These are phyloP conservation scores for Taxawa tesnikishii DNA, from an alignment of 2,329 filamentous ascomycete species.

Conservation along the genomic window DNA sequence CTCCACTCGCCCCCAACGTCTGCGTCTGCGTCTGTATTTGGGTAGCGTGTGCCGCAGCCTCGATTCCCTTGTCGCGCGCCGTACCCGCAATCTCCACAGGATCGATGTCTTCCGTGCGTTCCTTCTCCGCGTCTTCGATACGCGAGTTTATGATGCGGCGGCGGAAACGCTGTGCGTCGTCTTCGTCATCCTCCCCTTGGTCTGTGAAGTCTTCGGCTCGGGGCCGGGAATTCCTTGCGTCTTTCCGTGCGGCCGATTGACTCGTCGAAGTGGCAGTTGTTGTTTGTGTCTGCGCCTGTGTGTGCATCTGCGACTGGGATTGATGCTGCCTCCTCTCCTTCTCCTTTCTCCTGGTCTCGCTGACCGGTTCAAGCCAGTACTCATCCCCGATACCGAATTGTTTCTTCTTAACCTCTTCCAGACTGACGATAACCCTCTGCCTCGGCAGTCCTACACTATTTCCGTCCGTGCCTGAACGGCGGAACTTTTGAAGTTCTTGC, in stretches of 20 bases:
- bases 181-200: constrained; percentile 9
- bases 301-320: constrained; percentile 11
- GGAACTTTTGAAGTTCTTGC: constrained; percentile 95
- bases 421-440: constrained; percentile 51
- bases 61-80: constrained; percentile 4
- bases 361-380: constrained; percentile 52
- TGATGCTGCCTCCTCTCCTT: constrained; percentile 7
- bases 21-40: constrained; percentile 11
- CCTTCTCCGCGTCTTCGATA: constrained; percentile 14
- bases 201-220: background rate
- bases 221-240: background rate
- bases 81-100: constrained; percentile 9
- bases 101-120: constrained; percentile 5
- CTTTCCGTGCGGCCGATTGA: constrained; percentile 3
- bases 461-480: constrained; percentile 26
- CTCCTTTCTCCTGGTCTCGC: constrained; percentile 13
- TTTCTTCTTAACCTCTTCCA: constrained; percentile 61
- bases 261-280: background rate
- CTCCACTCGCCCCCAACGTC: constrained; percentile 6
- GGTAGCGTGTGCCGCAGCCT: constrained; percentile 2
- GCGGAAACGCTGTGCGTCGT: constrained; percentile 15
- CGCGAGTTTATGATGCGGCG: constrained; percentile 15
- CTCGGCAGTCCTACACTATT: constrained; percentile 24
- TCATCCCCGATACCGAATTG: constrained; percentile 63
- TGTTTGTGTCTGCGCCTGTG: constrained; percentile 5